Percentiles rank a stretch among this genome's conserved stretches.
phyloP scores from a whole-genome alignment of 176 grass and related monocot species.

The Ananas comosus region DNA sequence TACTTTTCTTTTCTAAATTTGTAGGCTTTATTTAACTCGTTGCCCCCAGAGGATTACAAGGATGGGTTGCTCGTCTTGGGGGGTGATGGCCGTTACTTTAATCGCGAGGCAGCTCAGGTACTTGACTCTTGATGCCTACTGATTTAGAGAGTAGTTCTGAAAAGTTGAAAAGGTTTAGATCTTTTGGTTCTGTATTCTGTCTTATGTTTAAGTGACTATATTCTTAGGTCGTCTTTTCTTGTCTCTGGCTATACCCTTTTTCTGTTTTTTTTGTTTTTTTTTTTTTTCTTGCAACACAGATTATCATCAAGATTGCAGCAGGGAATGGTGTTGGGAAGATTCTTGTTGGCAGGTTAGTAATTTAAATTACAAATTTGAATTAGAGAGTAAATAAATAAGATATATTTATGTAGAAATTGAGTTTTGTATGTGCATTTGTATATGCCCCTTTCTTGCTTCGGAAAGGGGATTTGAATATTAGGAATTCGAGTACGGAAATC shows the following conservation, averaged over 20 bases:
- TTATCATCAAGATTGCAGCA: slow-evolving; percentile 80
- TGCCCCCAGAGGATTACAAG: slow-evolving; percentile 67
- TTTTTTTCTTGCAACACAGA: slow-evolving; percentile 23
- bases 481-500: too few species aligned
- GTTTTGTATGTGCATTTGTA: too few species aligned
- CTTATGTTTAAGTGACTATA: background rate
- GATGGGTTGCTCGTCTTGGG: slow-evolving; percentile 65
- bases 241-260: slow-evolving; percentile 2
- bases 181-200: background rate
- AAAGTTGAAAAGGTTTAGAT: background rate
- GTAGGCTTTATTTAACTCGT: slow-evolving; percentile 80
- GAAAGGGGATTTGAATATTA: too few species aligned
- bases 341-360: slow-evolving; percentile 56
- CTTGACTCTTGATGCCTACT: background rate
- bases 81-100: slow-evolving; percentile 85
- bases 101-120: slow-evolving; percentile 72
- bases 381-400: too few species aligned
- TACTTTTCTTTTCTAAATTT: slow-evolving; percentile 22
- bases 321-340: slow-evolving; percentile 88
- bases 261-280: slow-evolving; percentile 14
- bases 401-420: too few species aligned
- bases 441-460: too few species aligned
- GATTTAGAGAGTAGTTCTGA: background rate
- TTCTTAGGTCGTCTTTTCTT: slow-evolving; percentile 3
- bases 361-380: background rate